Evolutionary conservation across 116 monocot genomes (phyloP).

Genomic region (Phalaenopsis hybrid): DNA sequence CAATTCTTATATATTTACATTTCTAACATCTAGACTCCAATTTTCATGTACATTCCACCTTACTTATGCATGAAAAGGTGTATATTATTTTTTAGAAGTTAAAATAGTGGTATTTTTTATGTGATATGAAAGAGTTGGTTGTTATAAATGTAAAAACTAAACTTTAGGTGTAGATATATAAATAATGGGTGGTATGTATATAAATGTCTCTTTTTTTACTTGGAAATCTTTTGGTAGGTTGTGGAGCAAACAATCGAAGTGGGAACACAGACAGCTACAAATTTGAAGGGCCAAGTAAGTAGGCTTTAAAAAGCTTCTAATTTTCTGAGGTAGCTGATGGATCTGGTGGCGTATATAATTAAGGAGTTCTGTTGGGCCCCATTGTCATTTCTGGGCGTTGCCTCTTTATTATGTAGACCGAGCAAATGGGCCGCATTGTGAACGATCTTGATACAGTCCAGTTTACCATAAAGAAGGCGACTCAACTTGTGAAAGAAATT

Average conservation of each 20-base stretch:
- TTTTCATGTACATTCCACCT: too few relatives aligned
- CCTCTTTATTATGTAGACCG: conserved; percentile 50
- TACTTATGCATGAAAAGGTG: too few relatives aligned
- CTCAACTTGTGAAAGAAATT: conserved; percentile 74
- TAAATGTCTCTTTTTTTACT: background rate
- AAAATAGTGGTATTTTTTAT: too few relatives aligned
- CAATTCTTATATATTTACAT: too few relatives aligned
- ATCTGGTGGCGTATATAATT: background rate
- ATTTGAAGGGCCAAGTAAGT: conserved; percentile 62
- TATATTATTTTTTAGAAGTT: too few relatives aligned
- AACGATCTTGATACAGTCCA: conserved; percentile 84
- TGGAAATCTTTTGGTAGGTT: conserved; percentile 36
- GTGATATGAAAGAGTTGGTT: too few relatives aligned
- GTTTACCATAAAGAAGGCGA: conserved; percentile 80
- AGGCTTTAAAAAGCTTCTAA: background rate
- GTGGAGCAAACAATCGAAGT: conserved; percentile 88
- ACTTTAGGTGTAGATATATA: too few relatives aligned
- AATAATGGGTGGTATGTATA: too few relatives aligned
- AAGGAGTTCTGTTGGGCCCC: background rate
- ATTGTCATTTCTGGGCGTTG: background rate
- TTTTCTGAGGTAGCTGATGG: background rate
- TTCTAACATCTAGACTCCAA: too few relatives aligned
- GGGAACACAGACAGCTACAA: conserved; percentile 70
- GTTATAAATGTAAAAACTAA: too few relatives aligned
- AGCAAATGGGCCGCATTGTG: conserved; percentile 86